Base-by-base conservation (phyloP, 352 stramenopile genomes). In the Thraustochytrium striatum region DNA sequence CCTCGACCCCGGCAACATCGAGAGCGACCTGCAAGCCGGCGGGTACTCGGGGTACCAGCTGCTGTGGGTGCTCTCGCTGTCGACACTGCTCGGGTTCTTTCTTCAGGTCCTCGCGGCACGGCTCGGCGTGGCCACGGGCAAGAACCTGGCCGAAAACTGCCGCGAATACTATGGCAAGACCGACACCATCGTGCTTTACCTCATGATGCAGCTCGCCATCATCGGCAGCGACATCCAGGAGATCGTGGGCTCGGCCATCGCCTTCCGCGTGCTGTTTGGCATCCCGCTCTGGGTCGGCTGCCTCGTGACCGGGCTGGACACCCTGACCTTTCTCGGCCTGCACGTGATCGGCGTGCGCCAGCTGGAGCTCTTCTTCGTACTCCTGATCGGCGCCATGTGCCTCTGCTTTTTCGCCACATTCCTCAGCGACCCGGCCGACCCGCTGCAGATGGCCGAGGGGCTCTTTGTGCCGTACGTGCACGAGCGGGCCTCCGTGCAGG, bases 1-100 rank as follows among this genome's bases (percentile, higher is more conserved):
- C 84, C 87, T 98, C 44, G 93, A 98, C 75, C 94, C 93, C 0
- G 94, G 93, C 9, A 98, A 98, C 84, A 90, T 98, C 47, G 93
- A 97, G 82, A 94, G 91, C 53, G 93, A 98, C 82, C 88, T 98
- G 35, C 93, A 98, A 79, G 90, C 92, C 3, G 93, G 93, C 39
- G 89, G 89, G 1, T 97, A 95, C 36, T 86, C 84, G 11, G 87
- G 90, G 3, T 97, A 96, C 79, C 87, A 92, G 72, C 82, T 90
- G 32, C 13, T 96, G 16, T 98, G 92, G 88, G 89, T 96, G 25
- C 79, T 98, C 3, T 95, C 95, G 69, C 87, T 85, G 41, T 87
- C 91, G 3, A 95, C 92, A 0, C 82, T 95, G 35, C 88, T 97
- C 81, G 94, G 92, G 13, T 90, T 97, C 53, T 95, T 97, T 78